phyloP scores from a whole-genome alignment of 371 early-diverging fungal species.

The Mucor saturninus region DNA sequence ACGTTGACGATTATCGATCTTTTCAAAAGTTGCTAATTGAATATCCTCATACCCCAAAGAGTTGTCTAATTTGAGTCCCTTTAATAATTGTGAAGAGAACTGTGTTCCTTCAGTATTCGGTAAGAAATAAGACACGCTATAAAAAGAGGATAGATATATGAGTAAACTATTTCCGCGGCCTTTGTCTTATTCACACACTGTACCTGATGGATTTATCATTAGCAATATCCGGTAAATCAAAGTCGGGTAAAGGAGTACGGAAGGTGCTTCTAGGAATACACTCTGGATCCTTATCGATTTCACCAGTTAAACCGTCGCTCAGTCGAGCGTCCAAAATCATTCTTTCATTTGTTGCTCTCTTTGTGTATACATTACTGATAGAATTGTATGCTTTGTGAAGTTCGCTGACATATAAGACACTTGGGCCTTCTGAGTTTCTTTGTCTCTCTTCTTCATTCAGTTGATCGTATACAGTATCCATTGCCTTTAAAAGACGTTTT shows the following conservation, averaged over 20 bases:
- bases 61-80: conserved; percentile 53
- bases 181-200: background rate
- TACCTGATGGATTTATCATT: conserved; percentile 56
- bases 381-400: conserved; percentile 69
- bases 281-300: conserved; percentile 65
- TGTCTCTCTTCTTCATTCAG: conserved; percentile 78
- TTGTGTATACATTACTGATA: conserved; percentile 69
- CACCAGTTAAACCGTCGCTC: conserved; percentile 68
- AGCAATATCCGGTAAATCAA: conserved; percentile 62
- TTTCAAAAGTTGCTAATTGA: conserved; percentile 58
- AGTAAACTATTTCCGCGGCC: background rate
- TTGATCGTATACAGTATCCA: conserved; percentile 68
- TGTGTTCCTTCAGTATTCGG: conserved; percentile 50
- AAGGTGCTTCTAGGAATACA: conserved; percentile 77
- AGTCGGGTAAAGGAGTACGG: conserved; percentile 67
- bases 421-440: conserved; percentile 80
- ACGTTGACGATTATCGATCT: conserved; percentile 35
- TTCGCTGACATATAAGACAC: conserved; percentile 73
- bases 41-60: conserved; percentile 59
- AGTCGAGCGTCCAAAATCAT: conserved; percentile 61
- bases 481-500: conserved; percentile 77
- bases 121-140: conserved; percentile 57
- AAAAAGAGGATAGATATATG: background rate
- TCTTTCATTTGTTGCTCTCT: conserved; percentile 51
- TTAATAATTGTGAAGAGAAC: conserved; percentile 57